A percentile compares a stretch with the other conserved stretches of the same genome.
phyloP scores from a whole-genome alignment of 176 grass and related monocot genomes.

The Oryza punctata region DNA sequence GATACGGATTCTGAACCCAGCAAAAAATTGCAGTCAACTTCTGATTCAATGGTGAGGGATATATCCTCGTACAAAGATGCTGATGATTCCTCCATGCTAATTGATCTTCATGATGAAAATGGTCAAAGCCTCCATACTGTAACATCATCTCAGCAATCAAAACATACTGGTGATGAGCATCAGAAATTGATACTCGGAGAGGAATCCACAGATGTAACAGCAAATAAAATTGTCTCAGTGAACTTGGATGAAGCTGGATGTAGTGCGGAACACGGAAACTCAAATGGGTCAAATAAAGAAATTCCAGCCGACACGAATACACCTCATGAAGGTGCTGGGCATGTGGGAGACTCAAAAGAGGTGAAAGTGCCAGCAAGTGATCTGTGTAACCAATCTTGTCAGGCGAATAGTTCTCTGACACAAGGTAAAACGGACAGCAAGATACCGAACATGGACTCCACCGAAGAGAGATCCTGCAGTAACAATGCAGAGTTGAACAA shows the following conservation, averaged over 20 bases:
- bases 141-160: conserved; percentile 7
- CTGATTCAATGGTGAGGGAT: conserved; percentile 5
- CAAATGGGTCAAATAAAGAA: conserved; percentile 34
- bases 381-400: conserved; percentile 15
- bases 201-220: conserved; percentile 28
- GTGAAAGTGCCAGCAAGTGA: background rate
- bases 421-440: conserved; percentile 37
- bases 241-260: conserved; percentile 25
- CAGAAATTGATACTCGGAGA: conserved; percentile 10
- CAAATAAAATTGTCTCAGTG: conserved; percentile 31
- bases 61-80: conserved; percentile 19
- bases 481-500: conserved; percentile 24
- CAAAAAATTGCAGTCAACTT: conserved; percentile 37
- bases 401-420: conserved; percentile 13
- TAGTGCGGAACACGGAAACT: background rate
- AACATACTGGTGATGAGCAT: conserved; percentile 16
- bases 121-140: background rate
- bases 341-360: conserved; percentile 18
- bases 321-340: conserved; percentile 31
- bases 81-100: conserved; percentile 22
- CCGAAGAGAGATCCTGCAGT: conserved; percentile 33
- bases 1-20: conserved; percentile 23
- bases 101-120: conserved; percentile 23
- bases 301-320: conserved; percentile 5
- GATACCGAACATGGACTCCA: conserved; percentile 29